phyloP scores from a whole-genome alignment of 2,329 filamentous ascomycete genomes.

The Diplodia corticola region DNA sequence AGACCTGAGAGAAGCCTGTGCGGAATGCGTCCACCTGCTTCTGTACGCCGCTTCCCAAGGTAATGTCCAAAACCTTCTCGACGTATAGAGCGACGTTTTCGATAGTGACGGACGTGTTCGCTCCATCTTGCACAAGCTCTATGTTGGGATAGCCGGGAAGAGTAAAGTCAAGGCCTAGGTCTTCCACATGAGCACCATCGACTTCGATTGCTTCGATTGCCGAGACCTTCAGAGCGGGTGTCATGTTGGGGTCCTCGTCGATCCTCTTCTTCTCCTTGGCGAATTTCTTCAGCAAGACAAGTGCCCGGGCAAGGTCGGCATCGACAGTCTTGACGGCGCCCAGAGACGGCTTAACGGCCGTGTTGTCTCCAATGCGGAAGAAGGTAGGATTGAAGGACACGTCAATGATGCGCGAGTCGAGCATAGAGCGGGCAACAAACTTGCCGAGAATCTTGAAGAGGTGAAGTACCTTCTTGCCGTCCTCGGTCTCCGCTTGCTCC shows the following conservation, averaged over 20 bases:
- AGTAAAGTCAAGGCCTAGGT: constrained; percentile 90
- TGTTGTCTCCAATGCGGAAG: constrained; percentile 84
- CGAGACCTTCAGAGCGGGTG: constrained; percentile 67
- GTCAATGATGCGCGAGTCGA: constrained; percentile 96
- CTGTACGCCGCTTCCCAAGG: constrained; percentile 82
- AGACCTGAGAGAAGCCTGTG: constrained; percentile 88
- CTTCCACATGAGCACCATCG: constrained; percentile 77
- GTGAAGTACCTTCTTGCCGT: constrained; percentile 83
- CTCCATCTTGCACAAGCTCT: constrained; percentile 75
- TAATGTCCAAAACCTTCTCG: constrained; percentile 87
- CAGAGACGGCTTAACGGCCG: constrained; percentile 74
- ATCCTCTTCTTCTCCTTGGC: constrained; percentile 79
- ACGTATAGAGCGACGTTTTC: constrained; percentile 90
- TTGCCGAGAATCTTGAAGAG: constrained; percentile 93
- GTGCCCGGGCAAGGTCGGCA: constrained; percentile 77
- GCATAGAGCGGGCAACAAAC: constrained; percentile 96
- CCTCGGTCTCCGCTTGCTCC: constrained; percentile 70
- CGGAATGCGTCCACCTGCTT: constrained; percentile 90
- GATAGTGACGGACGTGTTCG: constrained; percentile 75
- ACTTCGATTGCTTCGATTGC: constrained; percentile 70
- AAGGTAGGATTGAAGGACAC: constrained; percentile 97
- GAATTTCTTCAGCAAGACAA: constrained; percentile 86
- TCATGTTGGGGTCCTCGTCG: constrained; percentile 68
- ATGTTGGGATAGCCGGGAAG: constrained; percentile 87
- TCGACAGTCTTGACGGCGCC: constrained; percentile 90